phyloP scores from a whole-genome alignment of 208 protist species.

The Acanthamoeba royreba region DNA sequence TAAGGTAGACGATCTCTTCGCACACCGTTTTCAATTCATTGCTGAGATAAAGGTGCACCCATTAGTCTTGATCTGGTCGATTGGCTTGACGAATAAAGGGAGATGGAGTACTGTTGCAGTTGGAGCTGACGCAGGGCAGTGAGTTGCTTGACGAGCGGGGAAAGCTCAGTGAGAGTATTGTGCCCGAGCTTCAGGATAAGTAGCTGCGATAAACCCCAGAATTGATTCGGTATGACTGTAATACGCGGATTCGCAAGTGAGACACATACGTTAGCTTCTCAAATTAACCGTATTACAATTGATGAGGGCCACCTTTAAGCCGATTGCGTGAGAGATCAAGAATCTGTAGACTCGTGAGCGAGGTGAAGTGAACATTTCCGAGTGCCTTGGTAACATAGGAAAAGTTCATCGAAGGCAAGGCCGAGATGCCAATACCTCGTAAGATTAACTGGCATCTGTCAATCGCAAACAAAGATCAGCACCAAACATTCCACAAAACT shows the following conservation, averaged over 20 bases:
- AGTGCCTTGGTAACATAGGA: constrained; percentile 12
- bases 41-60: background rate
- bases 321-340: background rate
- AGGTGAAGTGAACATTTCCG: background rate
- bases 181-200: constrained; percentile 25
- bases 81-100: no score
- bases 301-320: background rate
- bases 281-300: no score
- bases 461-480: background rate
- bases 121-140: background rate
- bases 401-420: constrained; percentile 1
- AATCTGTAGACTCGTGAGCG: background rate
- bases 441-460: background rate
- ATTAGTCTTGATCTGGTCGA: background rate
- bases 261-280: no score
- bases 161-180: background rate
- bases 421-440: background rate
- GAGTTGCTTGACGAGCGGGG: background rate
- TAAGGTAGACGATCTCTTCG: background rate
- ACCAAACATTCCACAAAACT: background rate
- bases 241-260: no score
- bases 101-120: background rate
- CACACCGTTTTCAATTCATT: background rate
- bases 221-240: background rate
- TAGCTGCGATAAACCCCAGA: background rate